These are phyloP conservation scores for Sclerotinia subarctica DNA, from an alignment of 2,329 filamentous ascomycete species.

Conservation along the genomic window DNA sequence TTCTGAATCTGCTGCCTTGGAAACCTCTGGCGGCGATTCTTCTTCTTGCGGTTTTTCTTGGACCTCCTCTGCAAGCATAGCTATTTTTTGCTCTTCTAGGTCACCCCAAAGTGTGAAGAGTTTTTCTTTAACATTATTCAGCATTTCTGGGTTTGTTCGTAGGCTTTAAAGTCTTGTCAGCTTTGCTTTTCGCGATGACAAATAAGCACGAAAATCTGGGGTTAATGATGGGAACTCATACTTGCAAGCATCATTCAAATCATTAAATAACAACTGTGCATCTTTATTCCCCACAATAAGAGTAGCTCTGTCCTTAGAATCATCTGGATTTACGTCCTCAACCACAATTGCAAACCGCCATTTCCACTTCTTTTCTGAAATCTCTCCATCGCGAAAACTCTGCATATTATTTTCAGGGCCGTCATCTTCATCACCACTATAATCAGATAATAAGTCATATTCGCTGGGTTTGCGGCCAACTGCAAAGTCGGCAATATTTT, in stretches of 20 bases:
- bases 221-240: conserved; percentile 41
- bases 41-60: conserved; percentile 9
- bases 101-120: conserved; percentile 84
- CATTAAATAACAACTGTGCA: conserved; percentile 54
- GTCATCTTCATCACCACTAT: conserved; percentile 34
- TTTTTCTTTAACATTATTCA: conserved; percentile 61
- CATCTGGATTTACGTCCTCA: conserved; percentile 58
- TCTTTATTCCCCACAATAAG: conserved; percentile 62
- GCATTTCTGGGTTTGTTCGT: conserved; percentile 45
- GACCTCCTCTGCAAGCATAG: conserved; percentile 28
- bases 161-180: conserved; percentile 46
- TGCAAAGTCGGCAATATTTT: conserved; percentile 68
- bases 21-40: conserved; percentile 26
- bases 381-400: conserved; percentile 27
- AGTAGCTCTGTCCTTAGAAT: conserved; percentile 53
- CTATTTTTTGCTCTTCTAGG: conserved; percentile 65
- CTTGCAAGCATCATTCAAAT: conserved; percentile 49
- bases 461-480: conserved; percentile 46
- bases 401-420: conserved; percentile 31
- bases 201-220: neutral
- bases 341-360: conserved; percentile 81
- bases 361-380: conserved; percentile 55
- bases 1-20: neutral
- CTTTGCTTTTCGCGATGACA: neutral
- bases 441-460: conserved; percentile 50